These are phyloP conservation scores for Lachancea thermotolerans DNA, from an alignment of 805 yeast species.

Conservation along the genomic window DNA sequence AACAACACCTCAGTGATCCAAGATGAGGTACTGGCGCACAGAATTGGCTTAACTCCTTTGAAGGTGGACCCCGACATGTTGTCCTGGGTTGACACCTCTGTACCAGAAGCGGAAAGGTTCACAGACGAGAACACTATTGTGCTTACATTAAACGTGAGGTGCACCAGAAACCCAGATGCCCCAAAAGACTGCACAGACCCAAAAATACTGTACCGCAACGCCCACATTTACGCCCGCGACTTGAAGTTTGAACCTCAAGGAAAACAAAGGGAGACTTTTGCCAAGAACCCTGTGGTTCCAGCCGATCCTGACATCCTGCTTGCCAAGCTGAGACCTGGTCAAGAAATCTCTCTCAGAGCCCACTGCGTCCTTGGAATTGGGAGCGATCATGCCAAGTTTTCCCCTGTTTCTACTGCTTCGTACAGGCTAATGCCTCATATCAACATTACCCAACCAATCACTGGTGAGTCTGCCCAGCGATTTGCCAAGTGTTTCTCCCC, in stretches of 20 bases:
- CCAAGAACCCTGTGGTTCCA: conserved; percentile 60
- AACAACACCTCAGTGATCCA: conserved; percentile 96
- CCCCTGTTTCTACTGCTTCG: conserved; percentile 96
- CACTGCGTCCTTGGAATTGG: conserved; percentile 92
- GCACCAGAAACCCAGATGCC: conserved; percentile 82
- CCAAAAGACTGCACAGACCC: conserved; percentile 75
- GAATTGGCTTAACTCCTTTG: conserved; percentile 89
- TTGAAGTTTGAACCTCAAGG: conserved; percentile 90
- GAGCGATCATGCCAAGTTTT: conserved; percentile 92
- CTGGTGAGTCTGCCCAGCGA: conserved; percentile 66
- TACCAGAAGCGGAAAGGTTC: conserved; percentile 61
- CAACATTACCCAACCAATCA: conserved; percentile 65
- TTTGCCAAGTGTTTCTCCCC: conserved; percentile 88
- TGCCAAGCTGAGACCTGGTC: conserved; percentile 94
- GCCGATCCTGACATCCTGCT: conserved; percentile 83
- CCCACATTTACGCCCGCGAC: conserved; percentile 84
- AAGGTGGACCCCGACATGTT: conserved; percentile 85
- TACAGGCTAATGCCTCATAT: conserved; percentile 88
- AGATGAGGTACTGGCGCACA: conserved; percentile 93
- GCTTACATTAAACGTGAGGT: conserved; percentile 68
- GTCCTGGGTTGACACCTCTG: conserved; percentile 67
- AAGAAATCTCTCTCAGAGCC: conserved; percentile 83
- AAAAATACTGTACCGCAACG: conserved; percentile 71
- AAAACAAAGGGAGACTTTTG: conserved; percentile 65
- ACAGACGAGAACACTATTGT: conserved; percentile 89